These are phyloP conservation scores for Penicillium fimorum DNA, from an alignment of 495 filamentous ascomycete species.

Conservation along the genomic window DNA sequence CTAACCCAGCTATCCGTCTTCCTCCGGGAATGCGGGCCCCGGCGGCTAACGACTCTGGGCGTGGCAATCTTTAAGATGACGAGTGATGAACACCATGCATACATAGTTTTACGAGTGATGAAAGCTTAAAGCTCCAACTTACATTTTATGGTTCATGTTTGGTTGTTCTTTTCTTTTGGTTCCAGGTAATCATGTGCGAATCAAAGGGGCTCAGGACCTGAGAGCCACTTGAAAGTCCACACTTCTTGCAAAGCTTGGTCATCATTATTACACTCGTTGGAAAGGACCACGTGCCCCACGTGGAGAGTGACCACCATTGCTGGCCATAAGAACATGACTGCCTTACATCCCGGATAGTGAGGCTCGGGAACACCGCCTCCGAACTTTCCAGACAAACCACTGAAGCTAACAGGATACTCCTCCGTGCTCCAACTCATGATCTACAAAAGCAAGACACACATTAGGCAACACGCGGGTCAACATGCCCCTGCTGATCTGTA, in stretches of 20 bases:
- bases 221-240: not conserved
- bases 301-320: not conserved
- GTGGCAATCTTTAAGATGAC: conserved; percentile 34
- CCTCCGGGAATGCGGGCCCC: conserved; percentile 43
- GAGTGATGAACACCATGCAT: conserved; percentile 9
- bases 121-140: conserved; percentile 8
- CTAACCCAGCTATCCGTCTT: conserved; percentile 35
- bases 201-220: not conserved
- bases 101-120: conserved; percentile 22
- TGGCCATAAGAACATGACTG: not conserved
- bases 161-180: not conserved
- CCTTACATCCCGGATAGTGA: not conserved
- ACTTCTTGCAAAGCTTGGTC: not conserved
- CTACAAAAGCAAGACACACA: conserved; percentile 4
- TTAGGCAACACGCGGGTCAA: not conserved
- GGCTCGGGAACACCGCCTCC: conserved; percentile 1
- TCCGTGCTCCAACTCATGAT: not conserved
- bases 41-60: conserved; percentile 21
- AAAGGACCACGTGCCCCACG: not conserved
- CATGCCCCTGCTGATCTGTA: conserved; percentile 6
- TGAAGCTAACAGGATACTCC: not conserved
- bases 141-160: conserved; percentile 2
- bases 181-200: not conserved
- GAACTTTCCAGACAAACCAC: conserved; percentile 1
- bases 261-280: not conserved